Evolutionary conservation across 108 stramenopile species (phyloP), one percentile per base, ranked within the genome.

Genomic region (Chaetoceros muelleri): DNA sequence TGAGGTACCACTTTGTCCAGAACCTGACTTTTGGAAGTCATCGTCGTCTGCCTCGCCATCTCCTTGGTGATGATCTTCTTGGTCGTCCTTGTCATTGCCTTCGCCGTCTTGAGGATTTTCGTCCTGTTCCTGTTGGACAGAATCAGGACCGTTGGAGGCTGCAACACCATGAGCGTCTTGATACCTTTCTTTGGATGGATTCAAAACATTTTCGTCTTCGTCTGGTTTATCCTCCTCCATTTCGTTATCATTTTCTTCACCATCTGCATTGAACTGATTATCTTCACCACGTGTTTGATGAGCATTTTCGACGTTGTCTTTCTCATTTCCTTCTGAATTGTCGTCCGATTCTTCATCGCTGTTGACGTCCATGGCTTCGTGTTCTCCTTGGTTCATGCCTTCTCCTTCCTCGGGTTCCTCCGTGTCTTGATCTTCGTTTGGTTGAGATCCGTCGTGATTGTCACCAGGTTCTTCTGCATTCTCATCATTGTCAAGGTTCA

Each of bases 401-500:
- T 72, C 67, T 1, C 74, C 80, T 2, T 73, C 71, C 0, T 75
- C 67, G 3, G 65, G 65, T 24, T 66, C 68, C 19, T 72, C 67
- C 24, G 65, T 24, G 7, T 64, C 66, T 48, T 52, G 71, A 7
- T 70, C 73, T 20, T 49, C 64, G 22, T 27, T 58, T 13, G 75
- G 48, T 2, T 62, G 57, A 22, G 61, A 60, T 18, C 46, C 71
- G 20, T 71, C 59, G 19, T 74, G 65, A 50, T 48, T 44, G 25
- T 62, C 72, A n/a, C 64, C 73, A n/a, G n/a, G n/a, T 19, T 71
- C 48, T 0, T 62, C 75, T 18, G 64, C 64, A 0, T 79, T 67
- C 16, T 63, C 58, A 28, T 69, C 74, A 46, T 78, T 79, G 22
- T 80, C 73, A 5, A 80, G 53, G 19, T 75, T 60, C 26, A 76